Base-by-base conservation (phyloP, 2,329 filamentous ascomycete genomes). In the Diplodia seriata region DNA sequence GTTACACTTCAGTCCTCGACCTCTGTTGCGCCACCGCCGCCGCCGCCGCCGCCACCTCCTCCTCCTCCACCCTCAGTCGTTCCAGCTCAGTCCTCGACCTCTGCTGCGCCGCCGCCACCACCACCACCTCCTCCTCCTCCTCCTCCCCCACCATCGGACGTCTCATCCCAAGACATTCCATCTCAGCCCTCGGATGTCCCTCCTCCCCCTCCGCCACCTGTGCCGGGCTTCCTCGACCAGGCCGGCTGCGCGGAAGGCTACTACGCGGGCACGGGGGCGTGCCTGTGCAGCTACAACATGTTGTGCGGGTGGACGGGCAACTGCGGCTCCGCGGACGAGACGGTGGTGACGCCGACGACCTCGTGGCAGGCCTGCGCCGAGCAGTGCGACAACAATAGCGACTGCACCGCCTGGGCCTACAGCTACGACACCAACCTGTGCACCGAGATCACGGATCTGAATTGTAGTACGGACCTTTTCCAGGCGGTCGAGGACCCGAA, bases 341-440 rank as follows among this genome's bases (percentile, higher is more conserved):
- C 26, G 3, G 15, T 8, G 0, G 9, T 14, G 4, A 14, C 40
- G 26, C 3, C 40, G 20, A 23, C 40, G 15, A 18, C 26, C 26
- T 49, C 57, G 57, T 63, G 59, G 59, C 47, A 38, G 29, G 18
- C 6, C 29, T 63, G 59, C 59, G 47, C 9, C 29, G 29, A n/a
- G 59, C 2, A 3, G 29, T 63, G 59, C 59, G 59, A 63, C 43
- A 18, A 63, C 59, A 31, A 63, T 43, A 63, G 59, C 59, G 59
- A 18, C 11, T 63, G 59, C 59, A 15, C n/a, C 2, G 59, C 59
- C 7, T 63, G 29, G n/a, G 33, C n/a, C 11, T 63, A 63, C 47
- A n/a, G 3, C 4, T 63, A 38, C 29, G 11, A 1, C 11, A 33
- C 59, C 8, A 26, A 26, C 20, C 1, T 38, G 29, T 63, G 59